Evolutionary conservation across 306 rosid species (phyloP).

Genomic region (Malus sieversii): DNA sequence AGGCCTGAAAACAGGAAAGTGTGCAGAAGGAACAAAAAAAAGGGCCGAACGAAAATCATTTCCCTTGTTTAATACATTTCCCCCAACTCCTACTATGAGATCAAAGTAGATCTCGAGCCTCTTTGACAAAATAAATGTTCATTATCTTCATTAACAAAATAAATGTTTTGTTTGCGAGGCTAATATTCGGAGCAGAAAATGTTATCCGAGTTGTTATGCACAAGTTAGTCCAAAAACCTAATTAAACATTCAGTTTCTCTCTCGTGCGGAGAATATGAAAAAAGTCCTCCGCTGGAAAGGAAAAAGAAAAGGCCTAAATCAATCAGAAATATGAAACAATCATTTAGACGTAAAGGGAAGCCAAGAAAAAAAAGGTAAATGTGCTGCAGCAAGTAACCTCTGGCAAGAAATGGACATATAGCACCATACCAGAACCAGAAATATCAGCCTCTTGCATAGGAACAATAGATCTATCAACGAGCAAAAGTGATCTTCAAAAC

Average conservation of each 20-base stretch:
- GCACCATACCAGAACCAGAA: constrained; percentile 14
- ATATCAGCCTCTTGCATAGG: constrained; percentile 16
- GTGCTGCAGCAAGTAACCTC: constrained; percentile 19
- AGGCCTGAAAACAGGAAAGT: too few relatives aligned
- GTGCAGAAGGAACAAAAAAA: too few relatives aligned
- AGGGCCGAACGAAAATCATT: too few relatives aligned
- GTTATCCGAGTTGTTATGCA: constrained; percentile 6
- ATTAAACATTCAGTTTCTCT: constrained; percentile 17
- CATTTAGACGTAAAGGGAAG: constrained; percentile 19
- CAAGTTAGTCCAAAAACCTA: constrained; percentile 10
- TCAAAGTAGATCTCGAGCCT: too few relatives aligned
- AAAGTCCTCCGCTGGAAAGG: constrained; percentile 24
- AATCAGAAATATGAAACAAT: constrained; percentile 20
- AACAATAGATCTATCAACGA: constrained; percentile 24
- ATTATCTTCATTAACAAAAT: neutral
- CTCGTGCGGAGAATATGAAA: constrained; percentile 1
- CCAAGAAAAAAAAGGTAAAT: neutral
- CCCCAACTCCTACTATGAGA: too few relatives aligned
- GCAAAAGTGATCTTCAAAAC: constrained; percentile 21
- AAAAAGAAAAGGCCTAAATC: constrained; percentile 22
- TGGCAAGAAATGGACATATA: neutral
- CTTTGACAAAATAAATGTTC: too few relatives aligned
- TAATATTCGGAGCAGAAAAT: neutral
- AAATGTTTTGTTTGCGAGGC: neutral
- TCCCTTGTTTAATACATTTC: too few relatives aligned